Evolutionary conservation across 1,284 basidiomycete species (phyloP), one percentile per base, ranked within the genome.

Genomic region (Ceratobasidium sp.): DNA sequence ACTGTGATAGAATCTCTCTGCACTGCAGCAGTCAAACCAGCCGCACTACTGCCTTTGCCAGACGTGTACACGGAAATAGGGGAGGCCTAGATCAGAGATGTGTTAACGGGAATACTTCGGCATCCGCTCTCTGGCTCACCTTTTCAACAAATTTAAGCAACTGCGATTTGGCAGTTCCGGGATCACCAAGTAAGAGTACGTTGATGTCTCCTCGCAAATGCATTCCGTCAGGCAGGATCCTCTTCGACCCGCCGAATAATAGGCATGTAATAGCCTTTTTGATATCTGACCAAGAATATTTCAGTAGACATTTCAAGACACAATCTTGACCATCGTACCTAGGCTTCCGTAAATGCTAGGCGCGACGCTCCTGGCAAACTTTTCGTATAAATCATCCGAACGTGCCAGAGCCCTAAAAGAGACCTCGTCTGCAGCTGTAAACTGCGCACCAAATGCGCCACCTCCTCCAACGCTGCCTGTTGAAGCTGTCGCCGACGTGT

Each of bases 61-160:
- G 96, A 97, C 0, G 97, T 99, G 80, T 99, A 99, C 0, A 99
- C 97, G 0, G 96, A 93, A 75, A 99, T 96, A 0, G 97, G 97
- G 0, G 97, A 94, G 61, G 96, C 94, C 92, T 93, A 26, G 50
- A 30, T 12, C 2, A 53, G 45, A 67, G 16, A 14, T 6, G 21
- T 30, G 28, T 46, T 3, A 30, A n/a, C 8, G 30, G 28, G 32
- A 9, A 67, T 32, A 4, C 9, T 9, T 5, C 28, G n/a, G 28
- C 9, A 53, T 10, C 30, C 8, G 8, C 8, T 45, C 30, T 36
- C 3, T 43, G n/a, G n/a, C n/a, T n/a, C n/a, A n/a, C 94, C 86
- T 99, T 99, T 80, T 99, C 97, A 9, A 98, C 97, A 77, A 99
- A 99, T 80, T 99, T 99, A 75, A 99, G 88, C 76, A 99, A 83